A percentile compares a stretch with the other conserved stretches of the same genome.
Evolutionary conservation across 1,139 yeast species (phyloP).

Genomic region (Scheffersomyces cryptocercus): DNA sequence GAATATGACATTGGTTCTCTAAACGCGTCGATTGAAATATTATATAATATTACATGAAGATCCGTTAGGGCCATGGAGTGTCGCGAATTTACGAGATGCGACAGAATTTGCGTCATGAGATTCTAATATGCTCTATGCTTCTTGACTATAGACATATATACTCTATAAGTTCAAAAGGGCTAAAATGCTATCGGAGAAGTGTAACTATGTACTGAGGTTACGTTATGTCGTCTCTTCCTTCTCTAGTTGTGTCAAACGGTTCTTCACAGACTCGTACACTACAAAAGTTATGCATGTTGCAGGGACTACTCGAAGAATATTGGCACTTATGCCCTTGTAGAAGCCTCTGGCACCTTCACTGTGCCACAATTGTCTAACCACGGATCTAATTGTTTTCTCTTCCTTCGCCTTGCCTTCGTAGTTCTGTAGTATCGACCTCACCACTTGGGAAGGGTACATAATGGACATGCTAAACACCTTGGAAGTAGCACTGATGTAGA

Average conservation of each 20-base stretch:
- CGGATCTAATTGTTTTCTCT: constrained; percentile 18
- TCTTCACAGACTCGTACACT: constrained; percentile 55
- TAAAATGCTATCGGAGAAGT: too few species aligned
- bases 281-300: constrained; percentile 73
- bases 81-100: constrained; percentile 1
- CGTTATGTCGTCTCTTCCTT: neutral
- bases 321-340: constrained; percentile 72
- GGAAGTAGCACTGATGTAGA: constrained; percentile 65
- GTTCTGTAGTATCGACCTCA: constrained; percentile 76
- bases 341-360: constrained; percentile 55
- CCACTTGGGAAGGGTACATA: constrained; percentile 84
- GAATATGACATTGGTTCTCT: too few species aligned
- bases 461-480: constrained; percentile 67
- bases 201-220: too few species aligned
- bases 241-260: constrained; percentile 2
- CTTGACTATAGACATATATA: too few species aligned
- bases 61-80: neutral
- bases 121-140: too few species aligned
- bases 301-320: constrained; percentile 65
- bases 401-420: constrained; percentile 22
- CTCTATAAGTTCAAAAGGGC: too few species aligned
- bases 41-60: too few species aligned
- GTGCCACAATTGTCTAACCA: constrained; percentile 30
- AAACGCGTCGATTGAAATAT: too few species aligned
- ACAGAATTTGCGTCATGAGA: neutral